A percentile compares a stretch with the other conserved stretches of the same genome.
phyloP scores from a whole-genome alignment of 257 asterid species.

The Orobanche coerulescens region DNA sequence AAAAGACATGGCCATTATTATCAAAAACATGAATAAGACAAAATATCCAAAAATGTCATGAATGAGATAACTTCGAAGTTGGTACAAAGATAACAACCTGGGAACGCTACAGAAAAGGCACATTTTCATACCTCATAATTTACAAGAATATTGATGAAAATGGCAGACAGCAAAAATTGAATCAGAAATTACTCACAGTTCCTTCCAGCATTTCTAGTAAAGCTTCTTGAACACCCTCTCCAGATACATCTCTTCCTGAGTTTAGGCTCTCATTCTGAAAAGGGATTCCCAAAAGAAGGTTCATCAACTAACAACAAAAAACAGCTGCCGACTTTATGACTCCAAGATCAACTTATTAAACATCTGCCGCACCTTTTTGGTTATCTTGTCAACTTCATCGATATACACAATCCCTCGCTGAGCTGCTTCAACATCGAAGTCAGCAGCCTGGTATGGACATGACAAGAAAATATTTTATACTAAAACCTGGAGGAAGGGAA shows the following conservation, averaged over 20 bases:
- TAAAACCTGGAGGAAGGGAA: slow-evolving; percentile 4
- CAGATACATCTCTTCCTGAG: slow-evolving; percentile 83
- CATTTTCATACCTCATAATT: background rate
- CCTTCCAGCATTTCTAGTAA: slow-evolving; percentile 95
- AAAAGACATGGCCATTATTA: background rate
- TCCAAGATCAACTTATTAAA: background rate
- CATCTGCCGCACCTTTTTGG: slow-evolving; percentile 59
- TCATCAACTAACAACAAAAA: slow-evolving; percentile 26
- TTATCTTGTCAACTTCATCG: slow-evolving; percentile 94
- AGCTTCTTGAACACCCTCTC: slow-evolving; percentile 96
- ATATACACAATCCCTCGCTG: slow-evolving; percentile 86
- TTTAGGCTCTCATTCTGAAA: slow-evolving; percentile 68
- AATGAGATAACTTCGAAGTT: slow-evolving; percentile 9
- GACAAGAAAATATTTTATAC: slow-evolving; percentile 15
- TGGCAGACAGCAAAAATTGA: slow-evolving; percentile 4
- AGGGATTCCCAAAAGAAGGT: slow-evolving; percentile 30
- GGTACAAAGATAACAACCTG: slow-evolving; percentile 8
- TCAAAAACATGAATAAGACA: slow-evolving; percentile 10
- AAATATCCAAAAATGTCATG: background rate
- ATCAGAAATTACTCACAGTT: slow-evolving; percentile 54
- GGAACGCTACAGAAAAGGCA: slow-evolving; percentile 8
- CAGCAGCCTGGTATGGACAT: slow-evolving; percentile 55
- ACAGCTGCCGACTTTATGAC: slow-evolving; percentile 8
- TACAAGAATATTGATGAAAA: slow-evolving; percentile 15
- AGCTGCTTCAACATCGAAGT: slow-evolving; percentile 79